phyloP scores from a whole-genome alignment of 1,139 yeast species.

The Candida sp. region DNA sequence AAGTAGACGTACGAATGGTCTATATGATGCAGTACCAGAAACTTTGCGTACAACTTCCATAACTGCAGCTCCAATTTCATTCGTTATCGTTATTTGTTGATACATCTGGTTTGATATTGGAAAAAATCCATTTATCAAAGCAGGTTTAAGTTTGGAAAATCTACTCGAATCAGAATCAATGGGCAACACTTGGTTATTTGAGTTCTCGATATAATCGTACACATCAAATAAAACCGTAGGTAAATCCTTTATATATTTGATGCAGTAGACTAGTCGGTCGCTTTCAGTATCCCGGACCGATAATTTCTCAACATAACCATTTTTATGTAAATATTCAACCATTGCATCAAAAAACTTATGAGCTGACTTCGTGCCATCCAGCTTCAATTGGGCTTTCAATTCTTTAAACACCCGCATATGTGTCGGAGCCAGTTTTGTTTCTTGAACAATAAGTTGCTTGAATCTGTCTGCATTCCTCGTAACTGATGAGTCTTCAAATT shows the following conservation, averaged over 20 bases:
- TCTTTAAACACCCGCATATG: constrained; percentile 66
- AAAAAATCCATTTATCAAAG: constrained; percentile 48
- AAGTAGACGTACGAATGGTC: constrained; percentile 48
- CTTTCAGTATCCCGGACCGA: constrained; percentile 51
- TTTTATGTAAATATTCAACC: constrained; percentile 46
- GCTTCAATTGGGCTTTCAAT: constrained; percentile 58
- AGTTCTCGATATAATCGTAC: constrained; percentile 19
- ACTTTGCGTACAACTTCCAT: constrained; percentile 47
- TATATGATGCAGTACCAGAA: constrained; percentile 51
- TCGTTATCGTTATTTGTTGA: constrained; percentile 38
- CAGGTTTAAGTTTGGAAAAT: constrained; percentile 10
- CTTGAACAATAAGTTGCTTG: constrained; percentile 42
- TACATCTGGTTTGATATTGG: constrained; percentile 65
- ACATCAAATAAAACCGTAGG: constrained; percentile 27
- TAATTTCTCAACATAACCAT: constrained; percentile 56
- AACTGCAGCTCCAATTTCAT: constrained; percentile 52
- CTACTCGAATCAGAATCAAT: constrained; percentile 11
- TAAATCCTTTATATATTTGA: constrained; percentile 56
- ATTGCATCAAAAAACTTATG: constrained; percentile 51
- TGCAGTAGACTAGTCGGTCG: constrained; percentile 51
- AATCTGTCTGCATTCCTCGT: constrained; percentile 30
- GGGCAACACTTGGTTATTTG: constrained; percentile 13
- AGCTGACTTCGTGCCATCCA: constrained; percentile 41
- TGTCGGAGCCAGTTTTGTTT: constrained; percentile 63
- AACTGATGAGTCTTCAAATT: constrained; percentile 3